A percentile compares a stretch with the other conserved stretches of the same genome.
phyloP scores from a whole-genome alignment of 129 eudicot species.

The Mikania micrantha region DNA sequence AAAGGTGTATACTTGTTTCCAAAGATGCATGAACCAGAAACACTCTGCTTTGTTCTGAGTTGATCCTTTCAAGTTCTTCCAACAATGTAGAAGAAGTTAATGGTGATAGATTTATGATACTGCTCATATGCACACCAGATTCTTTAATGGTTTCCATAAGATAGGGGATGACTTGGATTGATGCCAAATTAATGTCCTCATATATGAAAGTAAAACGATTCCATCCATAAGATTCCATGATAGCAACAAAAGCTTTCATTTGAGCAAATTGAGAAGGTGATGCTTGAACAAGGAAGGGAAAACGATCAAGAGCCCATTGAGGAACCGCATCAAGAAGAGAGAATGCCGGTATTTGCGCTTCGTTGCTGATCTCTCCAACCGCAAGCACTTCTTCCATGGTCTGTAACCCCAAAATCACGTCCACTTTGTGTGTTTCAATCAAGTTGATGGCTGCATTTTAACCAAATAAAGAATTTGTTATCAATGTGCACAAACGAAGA shows the following conservation, averaged over 20 bases:
- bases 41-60: constrained; percentile 32
- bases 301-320: constrained; percentile 26
- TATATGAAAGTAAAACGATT: constrained; percentile 25
- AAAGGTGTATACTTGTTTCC: constrained; percentile 28
- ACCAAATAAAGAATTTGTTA: constrained; percentile 1
- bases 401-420: constrained; percentile 46
- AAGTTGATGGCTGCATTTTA: constrained; percentile 45
- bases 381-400: constrained; percentile 40
- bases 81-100: constrained; percentile 14
- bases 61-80: constrained; percentile 35
- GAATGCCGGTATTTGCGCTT: constrained; percentile 32
- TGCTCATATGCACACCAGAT: constrained; percentile 23
- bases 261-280: constrained; percentile 26
- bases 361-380: constrained; percentile 28
- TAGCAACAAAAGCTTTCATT: constrained; percentile 42
- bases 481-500: neutral
- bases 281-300: constrained; percentile 50
- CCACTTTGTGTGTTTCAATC: constrained; percentile 23
- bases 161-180: constrained; percentile 22
- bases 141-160: constrained; percentile 29
- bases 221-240: constrained; percentile 35
- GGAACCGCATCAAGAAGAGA: constrained; percentile 43
- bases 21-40: constrained; percentile 48
- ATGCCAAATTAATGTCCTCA: constrained; percentile 26
- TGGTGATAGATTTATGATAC: constrained; percentile 27